Evolutionary conservation across 345 rosid genomes (phyloP).

Genomic region (Populus davidiana): DNA sequence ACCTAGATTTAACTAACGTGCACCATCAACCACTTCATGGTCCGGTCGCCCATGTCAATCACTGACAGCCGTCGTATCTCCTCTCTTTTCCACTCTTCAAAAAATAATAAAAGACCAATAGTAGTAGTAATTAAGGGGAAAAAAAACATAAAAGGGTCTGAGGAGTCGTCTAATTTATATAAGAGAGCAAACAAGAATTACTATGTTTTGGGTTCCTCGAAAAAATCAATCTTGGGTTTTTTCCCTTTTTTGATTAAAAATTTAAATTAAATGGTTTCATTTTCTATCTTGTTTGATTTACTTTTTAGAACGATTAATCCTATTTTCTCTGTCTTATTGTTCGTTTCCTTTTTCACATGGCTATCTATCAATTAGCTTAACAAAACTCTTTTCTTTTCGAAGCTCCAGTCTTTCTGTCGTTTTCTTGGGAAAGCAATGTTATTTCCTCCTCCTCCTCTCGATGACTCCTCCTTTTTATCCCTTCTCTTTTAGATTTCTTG

Average conservation of each 20-base stretch:
- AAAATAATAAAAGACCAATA: no score
- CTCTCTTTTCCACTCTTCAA: not conserved
- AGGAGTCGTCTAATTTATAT: not conserved
- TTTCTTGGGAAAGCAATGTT: not conserved
- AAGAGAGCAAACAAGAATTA: not conserved
- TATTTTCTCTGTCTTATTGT: slow-evolving; percentile 2
- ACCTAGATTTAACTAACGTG: not conserved
- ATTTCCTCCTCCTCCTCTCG: not conserved
- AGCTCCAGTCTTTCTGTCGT: not conserved
- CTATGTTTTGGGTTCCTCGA: not conserved
- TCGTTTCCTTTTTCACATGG: slow-evolving; percentile 6
- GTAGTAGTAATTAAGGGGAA: not conserved
- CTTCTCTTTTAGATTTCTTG: not conserved
- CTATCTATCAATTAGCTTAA: not conserved
- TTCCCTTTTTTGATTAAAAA: not conserved
- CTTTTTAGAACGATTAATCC: slow-evolving; percentile 13
- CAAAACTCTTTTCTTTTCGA: not conserved
- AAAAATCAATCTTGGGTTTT: not conserved
- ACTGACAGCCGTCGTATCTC: not conserved
- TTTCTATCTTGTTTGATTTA: slow-evolving; percentile 7
- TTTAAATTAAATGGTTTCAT: slow-evolving; percentile 10
- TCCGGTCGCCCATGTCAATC: not conserved
- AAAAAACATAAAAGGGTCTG: not conserved
- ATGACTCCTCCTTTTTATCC: not conserved
- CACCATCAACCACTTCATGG: not conserved